phyloP scores from a whole-genome alignment of 257 asterid genomes.

The Hygrophila difformis region DNA sequence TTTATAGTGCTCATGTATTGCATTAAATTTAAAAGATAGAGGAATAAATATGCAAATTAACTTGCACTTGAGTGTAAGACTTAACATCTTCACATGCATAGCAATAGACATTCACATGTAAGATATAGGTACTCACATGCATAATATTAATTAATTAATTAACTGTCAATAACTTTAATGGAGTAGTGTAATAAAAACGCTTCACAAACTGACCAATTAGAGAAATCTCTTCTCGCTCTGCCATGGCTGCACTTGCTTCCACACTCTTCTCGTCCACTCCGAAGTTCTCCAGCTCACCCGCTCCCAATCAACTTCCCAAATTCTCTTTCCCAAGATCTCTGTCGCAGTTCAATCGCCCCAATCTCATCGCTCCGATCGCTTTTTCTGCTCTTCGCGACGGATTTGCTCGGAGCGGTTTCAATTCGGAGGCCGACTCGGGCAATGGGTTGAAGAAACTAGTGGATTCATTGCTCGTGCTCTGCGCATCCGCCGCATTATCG shows the following conservation, averaged over 20 bases:
- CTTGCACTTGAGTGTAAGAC: too few species aligned
- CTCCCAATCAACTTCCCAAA: slow-evolving; percentile 22
- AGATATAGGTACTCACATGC: too few species aligned
- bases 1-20: too few species aligned
- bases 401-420: slow-evolving; percentile 14
- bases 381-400: slow-evolving; percentile 32
- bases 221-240: slow-evolving; percentile 11
- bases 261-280: slow-evolving; percentile 37
- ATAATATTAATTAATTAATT: too few species aligned
- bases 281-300: slow-evolving; percentile 13
- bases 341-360: slow-evolving; percentile 16
- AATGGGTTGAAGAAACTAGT: slow-evolving; percentile 35
- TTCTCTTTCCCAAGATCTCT: slow-evolving; percentile 23
- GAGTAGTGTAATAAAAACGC: too few species aligned
- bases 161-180: too few species aligned
- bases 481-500: slow-evolving; percentile 82
- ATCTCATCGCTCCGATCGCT: slow-evolving; percentile 19
- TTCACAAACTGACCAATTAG: slow-evolving; percentile 21
- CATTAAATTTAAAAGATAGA: too few species aligned
- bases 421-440: slow-evolving; percentile 25
- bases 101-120: too few species aligned
- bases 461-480: slow-evolving; percentile 54
- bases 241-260: slow-evolving; percentile 46
- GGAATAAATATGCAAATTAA: too few species aligned
- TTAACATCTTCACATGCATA: too few species aligned